Evolutionary conservation across 306 rosid genomes (phyloP).

Genomic region (Castanea mollissima): DNA sequence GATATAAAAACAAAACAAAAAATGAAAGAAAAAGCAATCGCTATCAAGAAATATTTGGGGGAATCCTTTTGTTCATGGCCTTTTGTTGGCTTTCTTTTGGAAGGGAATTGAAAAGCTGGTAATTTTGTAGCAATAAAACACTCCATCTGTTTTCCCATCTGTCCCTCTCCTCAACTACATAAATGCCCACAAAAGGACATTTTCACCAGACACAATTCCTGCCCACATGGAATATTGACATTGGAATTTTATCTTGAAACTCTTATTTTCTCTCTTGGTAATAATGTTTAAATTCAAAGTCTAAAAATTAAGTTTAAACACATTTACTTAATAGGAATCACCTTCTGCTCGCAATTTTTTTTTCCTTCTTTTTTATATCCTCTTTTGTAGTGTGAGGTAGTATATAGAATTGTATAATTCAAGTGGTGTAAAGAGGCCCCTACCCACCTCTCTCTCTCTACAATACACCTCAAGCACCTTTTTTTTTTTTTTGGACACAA

Average conservation of each 20-base stretch:
- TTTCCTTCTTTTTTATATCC: not conserved
- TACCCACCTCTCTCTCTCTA: constrained; percentile 9
- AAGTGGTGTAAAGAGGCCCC: constrained; percentile 48
- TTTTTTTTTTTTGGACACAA: too few relatives aligned
- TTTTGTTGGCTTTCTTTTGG: constrained; percentile 52
- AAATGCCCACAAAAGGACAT: constrained; percentile 18
- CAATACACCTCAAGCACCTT: constrained; percentile 11
- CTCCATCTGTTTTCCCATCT: constrained; percentile 19
- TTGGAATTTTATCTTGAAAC: not conserved
- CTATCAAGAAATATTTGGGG: constrained; percentile 51
- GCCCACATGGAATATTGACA: constrained; percentile 10
- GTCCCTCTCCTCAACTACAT: constrained; percentile 29
- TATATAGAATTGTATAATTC: constrained; percentile 38
- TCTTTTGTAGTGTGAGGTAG: constrained; percentile 29
- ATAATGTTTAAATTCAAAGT: not conserved
- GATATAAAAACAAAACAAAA: not conserved
- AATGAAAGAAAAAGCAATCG: constrained; percentile 27
- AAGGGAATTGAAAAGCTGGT: constrained; percentile 40
- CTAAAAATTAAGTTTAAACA: not conserved
- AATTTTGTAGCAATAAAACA: constrained; percentile 40
- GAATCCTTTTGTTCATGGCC: constrained; percentile 39
- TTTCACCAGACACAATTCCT: constrained; percentile 20
- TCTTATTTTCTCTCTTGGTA: not conserved
- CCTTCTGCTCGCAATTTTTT: not conserved
- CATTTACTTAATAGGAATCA: not conserved